Conservation (phyloP, 1,284 basidiomycete genomes). For the Melanopsichium pennsylvanicum region DNA sequence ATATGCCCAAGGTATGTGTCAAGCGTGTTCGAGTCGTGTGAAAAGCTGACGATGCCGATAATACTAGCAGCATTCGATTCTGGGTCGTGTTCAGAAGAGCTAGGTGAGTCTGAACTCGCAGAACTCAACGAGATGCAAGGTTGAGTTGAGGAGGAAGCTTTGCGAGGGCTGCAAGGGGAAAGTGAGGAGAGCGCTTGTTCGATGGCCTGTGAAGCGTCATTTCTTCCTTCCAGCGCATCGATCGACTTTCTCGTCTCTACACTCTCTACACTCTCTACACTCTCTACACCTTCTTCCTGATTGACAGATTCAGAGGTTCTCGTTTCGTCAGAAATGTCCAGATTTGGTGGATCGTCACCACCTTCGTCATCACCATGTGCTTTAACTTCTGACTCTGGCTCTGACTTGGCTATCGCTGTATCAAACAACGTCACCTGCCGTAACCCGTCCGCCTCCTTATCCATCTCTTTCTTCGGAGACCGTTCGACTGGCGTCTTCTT, state of each 20-base stretch:
- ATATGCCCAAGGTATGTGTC: slow-evolving; percentile 33
- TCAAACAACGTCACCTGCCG: slow-evolving; percentile 2
- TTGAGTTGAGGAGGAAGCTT: background rate
- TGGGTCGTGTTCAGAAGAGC: background rate
- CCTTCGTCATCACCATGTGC: too few relatives aligned
- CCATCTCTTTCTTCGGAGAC: too few relatives aligned
- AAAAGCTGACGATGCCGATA: slow-evolving; percentile 44
- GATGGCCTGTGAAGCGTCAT: slow-evolving; percentile 12
- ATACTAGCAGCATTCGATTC: background rate
- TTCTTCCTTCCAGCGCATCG: slow-evolving; percentile 23
- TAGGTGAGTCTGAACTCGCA: too few relatives aligned
- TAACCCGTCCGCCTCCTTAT: background rate
- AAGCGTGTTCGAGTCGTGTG: slow-evolving; percentile 21
- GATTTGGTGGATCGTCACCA: too few relatives aligned
- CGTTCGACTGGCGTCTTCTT: slow-evolving; percentile 8
- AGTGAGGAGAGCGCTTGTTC: slow-evolving; percentile 10
- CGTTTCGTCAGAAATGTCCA: too few relatives aligned
- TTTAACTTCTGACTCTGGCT: too few relatives aligned
- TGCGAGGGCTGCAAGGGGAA: slow-evolving; percentile 3
- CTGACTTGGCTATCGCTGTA: too few relatives aligned
- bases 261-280: too few relatives aligned
- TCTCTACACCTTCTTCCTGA: too few relatives aligned
- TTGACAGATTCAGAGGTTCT: too few relatives aligned
- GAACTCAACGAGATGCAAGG: background rate
- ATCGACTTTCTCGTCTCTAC: slow-evolving; percentile 13